Percentiles rank a stretch among this genome's conserved stretches.
Conservation (phyloP, 2,329 filamentous ascomycete species). For the Aspergillus cejpii region DNA sequence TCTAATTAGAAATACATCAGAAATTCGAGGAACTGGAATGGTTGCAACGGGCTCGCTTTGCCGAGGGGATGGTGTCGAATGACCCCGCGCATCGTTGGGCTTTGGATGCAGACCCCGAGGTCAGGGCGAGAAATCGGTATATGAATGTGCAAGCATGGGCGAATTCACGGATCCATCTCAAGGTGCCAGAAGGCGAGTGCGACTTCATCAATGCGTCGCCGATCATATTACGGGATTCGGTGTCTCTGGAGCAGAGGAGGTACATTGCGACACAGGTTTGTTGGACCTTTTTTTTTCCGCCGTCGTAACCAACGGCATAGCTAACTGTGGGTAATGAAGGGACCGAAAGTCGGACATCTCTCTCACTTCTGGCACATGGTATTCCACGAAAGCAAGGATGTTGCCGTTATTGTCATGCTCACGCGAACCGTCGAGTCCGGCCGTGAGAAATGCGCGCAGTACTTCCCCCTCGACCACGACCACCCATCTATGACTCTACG, state of each 20-base stretch:
- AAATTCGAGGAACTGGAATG: constrained; percentile 59
- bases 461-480: constrained; percentile 62
- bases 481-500: constrained; percentile 45
- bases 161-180: constrained; percentile 73
- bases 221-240: constrained; percentile 52
- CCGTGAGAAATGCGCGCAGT: constrained; percentile 78
- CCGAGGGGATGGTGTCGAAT: constrained; percentile 40
- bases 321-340: constrained; percentile 38
- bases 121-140: constrained; percentile 70
- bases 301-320: neutral
- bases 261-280: constrained; percentile 83
- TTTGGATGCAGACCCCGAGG: constrained; percentile 51
- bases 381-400: constrained; percentile 66
- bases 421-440: constrained; percentile 77
- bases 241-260: constrained; percentile 43
- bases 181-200: constrained; percentile 64
- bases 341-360: constrained; percentile 68
- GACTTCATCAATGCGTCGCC: constrained; percentile 82
- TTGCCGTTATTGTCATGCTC: constrained; percentile 86
- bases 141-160: constrained; percentile 84
- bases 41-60: constrained; percentile 51
- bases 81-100: constrained; percentile 52
- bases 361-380: constrained; percentile 95
- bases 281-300: neutral
- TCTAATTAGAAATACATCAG: constrained; percentile 47